Evolutionary conservation across 2,329 filamentous ascomycete genomes (phyloP).

Genomic region (Allantophomopsis cytisporea): DNA sequence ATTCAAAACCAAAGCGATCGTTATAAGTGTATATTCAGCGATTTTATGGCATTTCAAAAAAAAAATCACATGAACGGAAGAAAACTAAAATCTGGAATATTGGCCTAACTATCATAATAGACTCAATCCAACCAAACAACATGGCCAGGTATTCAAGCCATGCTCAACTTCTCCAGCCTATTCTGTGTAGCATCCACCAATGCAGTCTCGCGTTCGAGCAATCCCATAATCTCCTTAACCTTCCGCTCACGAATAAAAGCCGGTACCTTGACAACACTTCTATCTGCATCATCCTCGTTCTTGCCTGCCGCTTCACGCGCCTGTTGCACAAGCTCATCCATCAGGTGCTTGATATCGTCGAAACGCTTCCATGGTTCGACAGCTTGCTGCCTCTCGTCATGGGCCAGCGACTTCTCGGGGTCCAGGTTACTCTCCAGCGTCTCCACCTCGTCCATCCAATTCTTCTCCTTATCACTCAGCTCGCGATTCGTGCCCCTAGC

Average conservation of each 20-base stretch:
- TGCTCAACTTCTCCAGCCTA: constrained; percentile 41
- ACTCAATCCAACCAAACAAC: no score
- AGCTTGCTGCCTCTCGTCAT: constrained; percentile 7
- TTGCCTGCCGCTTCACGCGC: constrained; percentile 27
- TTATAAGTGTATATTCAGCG: no score
- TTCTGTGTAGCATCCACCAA: constrained; percentile 53
- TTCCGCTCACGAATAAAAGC: constrained; percentile 48
- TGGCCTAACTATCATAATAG: no score
- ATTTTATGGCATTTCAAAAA: no score
- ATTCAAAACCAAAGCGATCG: no score
- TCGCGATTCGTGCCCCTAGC: constrained; percentile 32
- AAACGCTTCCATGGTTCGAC: constrained; percentile 43
- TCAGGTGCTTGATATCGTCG: constrained; percentile 38
- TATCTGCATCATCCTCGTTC: constrained; percentile 6
- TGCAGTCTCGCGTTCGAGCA: constrained; percentile 53
- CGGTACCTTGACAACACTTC: constrained; percentile 28
- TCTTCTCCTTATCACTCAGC: constrained; percentile 47
- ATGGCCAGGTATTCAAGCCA: constrained; percentile 1
- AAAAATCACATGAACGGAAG: no score
- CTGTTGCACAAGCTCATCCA: constrained; percentile 37
- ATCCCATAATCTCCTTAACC: constrained; percentile 45
- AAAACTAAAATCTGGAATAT: no score
- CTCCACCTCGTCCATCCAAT: constrained; percentile 42
- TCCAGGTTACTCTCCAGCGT: constrained; percentile 23
- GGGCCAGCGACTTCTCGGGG: constrained; percentile 1